Evolutionary conservation across 2,329 filamentous ascomycete species (phyloP), one percentile per base, ranked within the genome.

Genomic region (Clonostachys chloroleuca): DNA sequence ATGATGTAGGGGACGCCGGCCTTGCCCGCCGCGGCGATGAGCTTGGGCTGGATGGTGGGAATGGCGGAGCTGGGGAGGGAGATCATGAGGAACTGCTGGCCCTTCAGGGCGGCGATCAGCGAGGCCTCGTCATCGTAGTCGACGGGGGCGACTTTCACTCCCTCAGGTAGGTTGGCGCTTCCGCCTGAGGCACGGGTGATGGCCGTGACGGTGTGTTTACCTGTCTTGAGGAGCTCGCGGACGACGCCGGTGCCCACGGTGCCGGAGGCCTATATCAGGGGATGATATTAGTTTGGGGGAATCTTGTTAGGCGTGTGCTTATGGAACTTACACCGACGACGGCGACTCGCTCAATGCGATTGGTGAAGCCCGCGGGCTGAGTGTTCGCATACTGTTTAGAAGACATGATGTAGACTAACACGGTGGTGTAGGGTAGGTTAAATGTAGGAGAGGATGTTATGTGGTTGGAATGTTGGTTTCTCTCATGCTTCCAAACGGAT

Each of bases 71-170:
- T 60, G 7, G 67, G 54, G 47, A 80, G 56, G 33, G 75, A 74
- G 52, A 81, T 78, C 54, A 79, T 68, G 5, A 81, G 60, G 12
- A 72, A 70, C n/a, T 84, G 68, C 51, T 83, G 77, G 47, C 67
- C 76, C 18, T 62, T 55, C 3, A 84, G 68, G 3, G 77, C 78
- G 0, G 57, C 53, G 3, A 77, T 62, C 12, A 84, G 54, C 2
- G 70, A 65, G 1, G 55, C 42, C 9, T 66, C 54, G 42, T 75
- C 61, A 24, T 64, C 57, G 51, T 78, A 78, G 54, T 76, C 64
- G 30, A 81, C 61, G 5, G 54, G 49, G 30, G 62, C 65, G 13
- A 66, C 52, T 3, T 61, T 56, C 18, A 80, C 64, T 13, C 74
- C 73, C 0, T 61, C 51, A 3, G 77, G 74, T 3, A 79, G 49